These are phyloP conservation scores for Dendrobium nobile DNA, from an alignment of 106 monocot genomes.

Conservation along the genomic window DNA sequence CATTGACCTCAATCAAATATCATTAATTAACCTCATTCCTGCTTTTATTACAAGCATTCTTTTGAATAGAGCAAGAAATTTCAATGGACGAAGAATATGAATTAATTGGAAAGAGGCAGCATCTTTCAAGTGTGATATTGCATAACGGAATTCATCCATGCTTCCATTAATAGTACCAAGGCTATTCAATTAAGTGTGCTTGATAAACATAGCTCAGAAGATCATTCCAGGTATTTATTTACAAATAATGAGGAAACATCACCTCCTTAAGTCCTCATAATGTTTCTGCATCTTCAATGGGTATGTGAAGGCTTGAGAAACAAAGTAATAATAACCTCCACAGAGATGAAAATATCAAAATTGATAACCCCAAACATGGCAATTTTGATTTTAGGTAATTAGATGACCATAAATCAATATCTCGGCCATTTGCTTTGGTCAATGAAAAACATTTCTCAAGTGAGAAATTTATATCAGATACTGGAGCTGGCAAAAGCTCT, in stretches of 20 bases:
- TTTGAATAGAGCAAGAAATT: constrained; percentile 61
- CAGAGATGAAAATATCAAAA: constrained; percentile 12
- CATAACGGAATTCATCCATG: constrained; percentile 34
- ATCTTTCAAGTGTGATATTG: constrained; percentile 61
- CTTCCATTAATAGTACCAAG: constrained; percentile 26
- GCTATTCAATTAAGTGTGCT: neutral
- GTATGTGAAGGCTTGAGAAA: neutral
- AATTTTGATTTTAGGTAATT: neutral
- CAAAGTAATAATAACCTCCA: neutral
- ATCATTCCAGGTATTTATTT: neutral
- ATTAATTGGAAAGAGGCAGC: constrained; percentile 27
- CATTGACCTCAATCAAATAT: constrained; percentile 25
- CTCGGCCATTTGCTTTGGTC: constrained; percentile 6
- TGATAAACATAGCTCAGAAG: constrained; percentile 15
- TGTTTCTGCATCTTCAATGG: constrained; percentile 1
- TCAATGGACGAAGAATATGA: constrained; percentile 40
- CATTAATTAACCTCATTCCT: constrained; percentile 37
- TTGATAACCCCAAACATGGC: neutral
- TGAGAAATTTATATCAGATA: neutral
- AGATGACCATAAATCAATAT: constrained; percentile 12
- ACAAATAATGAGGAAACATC: neutral
- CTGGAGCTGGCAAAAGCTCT: constrained; percentile 1
- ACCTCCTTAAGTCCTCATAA: neutral
- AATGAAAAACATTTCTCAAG: constrained; percentile 13
- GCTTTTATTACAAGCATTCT: constrained; percentile 46